Evolutionary conservation across 495 filamentous ascomycete genomes (phyloP).

Genomic region (Aspergillus nanangensis): DNA sequence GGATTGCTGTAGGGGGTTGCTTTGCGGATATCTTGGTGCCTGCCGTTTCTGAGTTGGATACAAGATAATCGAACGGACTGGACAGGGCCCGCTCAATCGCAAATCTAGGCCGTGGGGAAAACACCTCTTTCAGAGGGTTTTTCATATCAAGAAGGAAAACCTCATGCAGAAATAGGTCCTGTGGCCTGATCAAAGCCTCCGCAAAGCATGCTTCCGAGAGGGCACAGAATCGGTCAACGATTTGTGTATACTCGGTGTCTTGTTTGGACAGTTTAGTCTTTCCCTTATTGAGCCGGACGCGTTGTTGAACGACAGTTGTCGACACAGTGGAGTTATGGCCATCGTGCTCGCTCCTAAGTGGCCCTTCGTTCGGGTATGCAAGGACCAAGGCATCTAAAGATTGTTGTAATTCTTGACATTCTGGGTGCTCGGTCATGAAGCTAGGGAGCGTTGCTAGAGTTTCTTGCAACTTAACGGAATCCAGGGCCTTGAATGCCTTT

Average conservation of each 20-base stretch:
- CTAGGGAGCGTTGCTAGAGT: slow-evolving; percentile 18
- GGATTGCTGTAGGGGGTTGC: slow-evolving; percentile 71
- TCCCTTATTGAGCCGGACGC: slow-evolving; percentile 79
- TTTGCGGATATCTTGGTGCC: slow-evolving; percentile 47
- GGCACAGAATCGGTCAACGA: slow-evolving; percentile 61
- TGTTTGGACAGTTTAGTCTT: slow-evolving; percentile 68
- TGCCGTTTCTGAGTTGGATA: slow-evolving; percentile 47
- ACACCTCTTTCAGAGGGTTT: slow-evolving; percentile 74
- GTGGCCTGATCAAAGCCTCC: slow-evolving; percentile 49
- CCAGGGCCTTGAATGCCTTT: slow-evolving; percentile 42
- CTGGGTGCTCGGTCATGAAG: slow-evolving; percentile 11
- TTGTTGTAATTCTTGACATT: slow-evolving; percentile 18
- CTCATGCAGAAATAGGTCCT: slow-evolving; percentile 69
- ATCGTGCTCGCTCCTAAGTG: slow-evolving; percentile 72
- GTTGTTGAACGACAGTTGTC: slow-evolving; percentile 83
- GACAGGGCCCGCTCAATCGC: slow-evolving; percentile 78
- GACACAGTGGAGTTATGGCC: slow-evolving; percentile 66
- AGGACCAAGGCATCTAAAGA: slow-evolving; percentile 31
- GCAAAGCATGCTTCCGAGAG: slow-evolving; percentile 52
- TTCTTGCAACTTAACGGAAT: slow-evolving; percentile 33
- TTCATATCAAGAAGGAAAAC: slow-evolving; percentile 79
- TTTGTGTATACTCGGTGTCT: slow-evolving; percentile 69
- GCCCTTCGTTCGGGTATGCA: slow-evolving; percentile 34
- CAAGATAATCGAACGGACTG: slow-evolving; percentile 80
- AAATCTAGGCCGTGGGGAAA: slow-evolving; percentile 72